A percentile compares a stretch with the other conserved stretches of the same genome.
phyloP scores from a whole-genome alignment of 345 rosid genomes.

The Brassica juncea region DNA sequence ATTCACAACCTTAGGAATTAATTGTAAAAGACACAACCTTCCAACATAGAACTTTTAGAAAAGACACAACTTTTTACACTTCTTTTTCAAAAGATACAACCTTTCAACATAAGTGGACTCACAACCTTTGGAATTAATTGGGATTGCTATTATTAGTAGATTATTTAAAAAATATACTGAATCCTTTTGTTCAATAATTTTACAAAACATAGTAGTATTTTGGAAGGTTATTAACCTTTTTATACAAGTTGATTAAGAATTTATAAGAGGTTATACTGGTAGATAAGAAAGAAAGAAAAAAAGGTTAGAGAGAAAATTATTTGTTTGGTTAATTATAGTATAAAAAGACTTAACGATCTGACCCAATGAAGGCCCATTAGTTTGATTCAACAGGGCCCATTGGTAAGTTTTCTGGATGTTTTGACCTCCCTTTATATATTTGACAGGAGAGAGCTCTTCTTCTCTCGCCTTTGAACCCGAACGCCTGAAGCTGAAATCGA shows the following conservation, averaged over 20 bases:
- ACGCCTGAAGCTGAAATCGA: slow-evolving; percentile 12
- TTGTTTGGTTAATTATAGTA: background rate
- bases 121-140: too few species aligned
- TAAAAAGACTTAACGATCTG: background rate
- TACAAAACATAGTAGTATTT: too few species aligned
- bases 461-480: slow-evolving; percentile 21
- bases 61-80: too few species aligned
- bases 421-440: background rate
- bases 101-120: too few species aligned
- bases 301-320: background rate
- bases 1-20: too few species aligned
- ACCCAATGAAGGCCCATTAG: slow-evolving; percentile 17
- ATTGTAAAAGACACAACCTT: too few species aligned
- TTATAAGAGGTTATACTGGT: background rate
- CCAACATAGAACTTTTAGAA: too few species aligned
- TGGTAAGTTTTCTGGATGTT: background rate
- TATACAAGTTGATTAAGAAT: too few species aligned
- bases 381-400: slow-evolving; percentile 17
- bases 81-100: too few species aligned
- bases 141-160: too few species aligned
- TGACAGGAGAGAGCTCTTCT: background rate
- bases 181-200: too few species aligned
- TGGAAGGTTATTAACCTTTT: background rate
- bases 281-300: background rate
- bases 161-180: too few species aligned